phyloP scores from a whole-genome alignment of 2,329 filamentous ascomycete species.

The Monosporascus sp. region DNA sequence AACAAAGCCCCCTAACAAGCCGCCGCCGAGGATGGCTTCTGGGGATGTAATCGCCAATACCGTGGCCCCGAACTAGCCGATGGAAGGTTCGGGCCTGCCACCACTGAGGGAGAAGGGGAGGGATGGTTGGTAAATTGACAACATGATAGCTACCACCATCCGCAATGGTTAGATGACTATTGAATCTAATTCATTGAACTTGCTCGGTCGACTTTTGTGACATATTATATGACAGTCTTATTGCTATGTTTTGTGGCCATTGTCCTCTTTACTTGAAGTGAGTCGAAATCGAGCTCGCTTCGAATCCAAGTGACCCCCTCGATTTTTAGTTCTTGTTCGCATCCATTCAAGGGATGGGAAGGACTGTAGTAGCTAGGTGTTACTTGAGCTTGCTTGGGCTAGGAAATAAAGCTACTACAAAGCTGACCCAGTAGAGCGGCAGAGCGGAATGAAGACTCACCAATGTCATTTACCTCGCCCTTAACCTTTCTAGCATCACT shows the following conservation, averaged over 20 bases:
- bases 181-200: conserved; percentile 39
- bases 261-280: too few relatives aligned
- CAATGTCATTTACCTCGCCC: too few relatives aligned
- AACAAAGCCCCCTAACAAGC: conserved; percentile 4
- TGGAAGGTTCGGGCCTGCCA: conserved; percentile 9
- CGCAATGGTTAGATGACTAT: conserved; percentile 38
- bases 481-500: too few relatives aligned
- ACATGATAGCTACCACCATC: conserved; percentile 14
- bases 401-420: too few relatives aligned
- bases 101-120: neutral
- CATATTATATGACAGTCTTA: neutral
- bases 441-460: too few relatives aligned
- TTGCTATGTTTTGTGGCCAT: neutral
- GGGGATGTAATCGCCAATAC: conserved; percentile 1
- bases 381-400: too few relatives aligned
- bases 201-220: neutral
- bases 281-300: too few relatives aligned
- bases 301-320: too few relatives aligned
- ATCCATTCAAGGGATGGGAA: too few relatives aligned
- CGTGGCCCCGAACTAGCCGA: conserved; percentile 5
- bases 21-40: conserved; percentile 1
- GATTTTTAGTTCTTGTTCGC: too few relatives aligned
- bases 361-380: too few relatives aligned
- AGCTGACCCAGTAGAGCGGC: too few relatives aligned
- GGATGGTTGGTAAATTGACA: neutral